phyloP scores from a whole-genome alignment of 441 rosid species.

The Populus tomentosa region DNA sequence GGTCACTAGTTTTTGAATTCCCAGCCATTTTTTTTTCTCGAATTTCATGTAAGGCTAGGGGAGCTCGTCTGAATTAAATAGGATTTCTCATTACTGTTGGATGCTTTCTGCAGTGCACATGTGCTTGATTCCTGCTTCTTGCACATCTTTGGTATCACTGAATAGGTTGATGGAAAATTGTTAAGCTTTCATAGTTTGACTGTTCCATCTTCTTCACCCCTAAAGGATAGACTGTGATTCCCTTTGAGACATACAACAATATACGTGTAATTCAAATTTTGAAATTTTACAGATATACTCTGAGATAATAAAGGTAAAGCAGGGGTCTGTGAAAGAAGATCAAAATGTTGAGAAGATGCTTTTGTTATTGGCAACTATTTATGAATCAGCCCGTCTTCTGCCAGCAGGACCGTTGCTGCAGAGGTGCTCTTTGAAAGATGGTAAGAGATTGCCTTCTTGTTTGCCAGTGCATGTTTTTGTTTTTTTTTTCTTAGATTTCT shows the following conservation, averaged over 20 bases:
- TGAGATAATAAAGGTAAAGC: conserved; percentile 32
- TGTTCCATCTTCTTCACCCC: background rate
- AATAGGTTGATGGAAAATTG: background rate
- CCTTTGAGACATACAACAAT: conserved; percentile 4
- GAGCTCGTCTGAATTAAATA: background rate
- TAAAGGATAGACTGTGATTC: background rate
- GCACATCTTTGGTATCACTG: background rate
- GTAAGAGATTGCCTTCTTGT: conserved; percentile 25
- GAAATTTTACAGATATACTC: conserved; percentile 39
- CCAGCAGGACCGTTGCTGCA: conserved; percentile 54
- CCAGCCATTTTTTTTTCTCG: background rate
- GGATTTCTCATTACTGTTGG: background rate
- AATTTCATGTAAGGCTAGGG: background rate
- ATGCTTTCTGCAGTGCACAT: background rate
- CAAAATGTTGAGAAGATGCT: conserved; percentile 35
- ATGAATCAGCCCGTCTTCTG: conserved; percentile 59
- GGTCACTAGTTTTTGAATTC: background rate
- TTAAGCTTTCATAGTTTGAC: background rate
- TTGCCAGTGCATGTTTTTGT: background rate
- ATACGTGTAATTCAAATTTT: conserved; percentile 2
- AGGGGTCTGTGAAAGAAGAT: conserved; percentile 24
- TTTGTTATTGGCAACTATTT: conserved; percentile 48
- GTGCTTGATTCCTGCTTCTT: background rate
- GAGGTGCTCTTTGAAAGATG: conserved; percentile 52
- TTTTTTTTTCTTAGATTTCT: background rate